Evolutionary conservation across 2,329 filamentous ascomycete species (phyloP).

Genomic region (Alternaria gansuensis): DNA sequence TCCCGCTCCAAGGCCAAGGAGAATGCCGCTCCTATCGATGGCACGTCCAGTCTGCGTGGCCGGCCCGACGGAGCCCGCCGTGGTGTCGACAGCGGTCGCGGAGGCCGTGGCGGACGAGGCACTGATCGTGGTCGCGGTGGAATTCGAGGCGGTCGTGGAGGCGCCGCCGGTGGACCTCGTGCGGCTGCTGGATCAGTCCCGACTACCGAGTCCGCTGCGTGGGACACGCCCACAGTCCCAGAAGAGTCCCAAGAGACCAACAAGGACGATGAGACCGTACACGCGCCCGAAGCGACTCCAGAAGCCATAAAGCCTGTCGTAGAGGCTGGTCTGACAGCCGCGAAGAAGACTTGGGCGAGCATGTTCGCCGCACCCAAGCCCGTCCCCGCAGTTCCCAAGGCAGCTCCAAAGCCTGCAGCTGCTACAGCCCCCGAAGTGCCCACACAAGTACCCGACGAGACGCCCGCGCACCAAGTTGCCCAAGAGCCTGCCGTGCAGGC

Average conservation of each 20-base stretch:
- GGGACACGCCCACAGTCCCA: slow-evolving; percentile 59
- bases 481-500: slow-evolving; percentile 51
- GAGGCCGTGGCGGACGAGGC: slow-evolving; percentile 62
- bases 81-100: slow-evolving; percentile 51
- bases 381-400: slow-evolving; percentile 52
- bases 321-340: slow-evolving; percentile 43
- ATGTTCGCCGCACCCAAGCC: slow-evolving; percentile 63
- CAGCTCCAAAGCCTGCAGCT: slow-evolving; percentile 46
- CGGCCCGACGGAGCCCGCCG: slow-evolving; percentile 38
- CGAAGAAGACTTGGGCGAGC: slow-evolving; percentile 64
- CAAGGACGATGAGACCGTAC: slow-evolving; percentile 34
- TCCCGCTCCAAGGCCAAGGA: slow-evolving; percentile 77
- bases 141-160: slow-evolving; percentile 68
- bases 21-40: slow-evolving; percentile 62
- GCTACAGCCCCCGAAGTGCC: slow-evolving; percentile 52
- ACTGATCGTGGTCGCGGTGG: slow-evolving; percentile 65
- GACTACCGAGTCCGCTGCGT: slow-evolving; percentile 73
- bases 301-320: slow-evolving; percentile 32
- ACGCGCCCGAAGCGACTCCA: slow-evolving; percentile 28
- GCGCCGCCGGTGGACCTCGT: slow-evolving; percentile 70
- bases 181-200: slow-evolving; percentile 67
- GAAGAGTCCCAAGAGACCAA: slow-evolving; percentile 34
- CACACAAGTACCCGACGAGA: slow-evolving; percentile 43
- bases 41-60: slow-evolving; percentile 45
- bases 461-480: slow-evolving; percentile 52